Base-by-base conservation (phyloP, 352 stramenopile genomes). In the Globisporangium polare region DNA sequence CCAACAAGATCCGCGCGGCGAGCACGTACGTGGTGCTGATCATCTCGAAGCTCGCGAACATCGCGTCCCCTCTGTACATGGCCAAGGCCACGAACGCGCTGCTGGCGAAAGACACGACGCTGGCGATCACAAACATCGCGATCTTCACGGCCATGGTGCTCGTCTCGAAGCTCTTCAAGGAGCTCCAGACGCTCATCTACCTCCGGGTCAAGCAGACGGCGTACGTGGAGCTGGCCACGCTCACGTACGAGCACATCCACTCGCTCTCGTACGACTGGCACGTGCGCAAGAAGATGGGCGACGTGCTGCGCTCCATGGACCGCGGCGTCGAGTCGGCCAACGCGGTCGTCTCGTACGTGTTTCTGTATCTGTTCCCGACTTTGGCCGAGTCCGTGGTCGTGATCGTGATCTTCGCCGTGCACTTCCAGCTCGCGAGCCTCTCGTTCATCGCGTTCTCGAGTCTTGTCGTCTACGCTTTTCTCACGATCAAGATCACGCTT, bases 261-360 rank as follows among this genome's bases (percentile, higher is more conserved):
- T 87, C 74, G 31, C 80, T 99, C 7, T 98, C 88, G 67, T 92
- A 99, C 52, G 94, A 99, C 79, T 99, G 96, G 96, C 96, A 99
- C 77, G 79, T 99, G 33, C 90, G 90, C 53, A 99, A 99, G 77
- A 99, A 99, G 68, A 79, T 99, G 50, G 97, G 97, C 27, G 96
- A 98, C 69, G 95, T 99, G 33, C 79, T 99, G 46, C 83, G 96
- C 29, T 94, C 86, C 0, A 97, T 98, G 89, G 90, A 98, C 69
- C 78, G 94, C 24, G 92, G 93, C 45, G 88, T 97, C 29, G 82
- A 94, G 58, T 95, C 91, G n/a, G 91, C 91, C 33, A 96, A 97
- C 72, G 95, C 84, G 31, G 85, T 99, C 26, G 97, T 99, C 67
- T 98, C 96, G 47, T 99, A 99, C 71, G 74, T 98, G 15, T 99